These are phyloP conservation scores for Hippophae gyantsensis DNA, from an alignment of 306 rosid species.

Conservation along the genomic window DNA sequence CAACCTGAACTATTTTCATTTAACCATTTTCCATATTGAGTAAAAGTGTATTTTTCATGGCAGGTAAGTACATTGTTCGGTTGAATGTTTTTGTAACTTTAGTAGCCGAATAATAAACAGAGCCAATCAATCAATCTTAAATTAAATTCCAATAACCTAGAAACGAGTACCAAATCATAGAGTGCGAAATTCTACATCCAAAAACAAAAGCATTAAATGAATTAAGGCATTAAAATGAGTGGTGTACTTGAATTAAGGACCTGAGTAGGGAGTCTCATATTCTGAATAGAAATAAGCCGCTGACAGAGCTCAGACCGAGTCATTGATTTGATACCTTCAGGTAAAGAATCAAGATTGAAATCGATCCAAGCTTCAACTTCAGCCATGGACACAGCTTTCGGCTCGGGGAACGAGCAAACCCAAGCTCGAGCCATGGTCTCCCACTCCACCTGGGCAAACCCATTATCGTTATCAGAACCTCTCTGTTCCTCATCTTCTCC, in stretches of 20 bases:
- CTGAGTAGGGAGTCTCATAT: conserved; percentile 57
- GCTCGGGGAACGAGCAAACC: conserved; percentile 70
- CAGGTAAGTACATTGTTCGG: no score
- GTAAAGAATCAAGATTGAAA: conserved; percentile 55
- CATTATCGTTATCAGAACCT: conserved; percentile 30
- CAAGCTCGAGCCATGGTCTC: conserved; percentile 96
- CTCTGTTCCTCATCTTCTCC: conserved; percentile 21
- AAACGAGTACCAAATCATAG: no score
- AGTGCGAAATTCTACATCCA: no score
- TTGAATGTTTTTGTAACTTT: no score
- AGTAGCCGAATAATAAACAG: no score
- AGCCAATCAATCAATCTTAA: no score
- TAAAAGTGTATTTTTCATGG: no score
- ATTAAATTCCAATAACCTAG: no score
- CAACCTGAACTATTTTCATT: no score
- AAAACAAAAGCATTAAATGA: no score
- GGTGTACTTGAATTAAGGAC: conserved; percentile 11
- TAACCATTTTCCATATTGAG: no score
- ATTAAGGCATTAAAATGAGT: neutral
- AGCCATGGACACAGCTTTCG: conserved; percentile 63
- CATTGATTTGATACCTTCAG: conserved; percentile 73
- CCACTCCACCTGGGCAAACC: conserved; percentile 64
- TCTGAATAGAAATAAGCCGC: conserved; percentile 72
- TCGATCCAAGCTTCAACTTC: conserved; percentile 95
- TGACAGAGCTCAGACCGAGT: conserved; percentile 73